These are phyloP conservation scores for Leishmania mexicana DNA, from an alignment of 208 protist species.

Conservation along the genomic window DNA sequence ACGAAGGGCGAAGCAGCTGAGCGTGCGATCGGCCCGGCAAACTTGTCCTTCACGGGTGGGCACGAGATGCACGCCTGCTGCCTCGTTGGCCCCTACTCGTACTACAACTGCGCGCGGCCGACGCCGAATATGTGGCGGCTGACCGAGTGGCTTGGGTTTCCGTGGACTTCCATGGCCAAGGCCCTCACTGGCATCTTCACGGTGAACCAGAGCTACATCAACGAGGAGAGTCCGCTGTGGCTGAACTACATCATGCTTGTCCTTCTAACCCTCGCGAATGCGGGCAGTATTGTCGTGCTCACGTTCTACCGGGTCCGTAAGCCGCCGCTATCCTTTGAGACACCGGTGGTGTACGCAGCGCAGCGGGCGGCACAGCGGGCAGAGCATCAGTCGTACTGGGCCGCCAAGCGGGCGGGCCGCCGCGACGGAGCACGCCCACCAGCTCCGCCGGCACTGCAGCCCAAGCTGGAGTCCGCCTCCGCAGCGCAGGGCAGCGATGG, in stretches of 20 bases:
- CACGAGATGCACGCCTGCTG: constrained; percentile 31
- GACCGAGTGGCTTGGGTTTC: constrained; percentile 44
- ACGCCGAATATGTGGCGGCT: constrained; percentile 38
- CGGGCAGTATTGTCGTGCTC: constrained; percentile 27
- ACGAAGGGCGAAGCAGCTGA: background rate
- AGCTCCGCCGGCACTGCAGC: background rate
- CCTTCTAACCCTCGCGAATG: constrained; percentile 19
- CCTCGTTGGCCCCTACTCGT: constrained; percentile 3
- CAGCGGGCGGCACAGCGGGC: constrained; percentile 15
- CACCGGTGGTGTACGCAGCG: constrained; percentile 24
- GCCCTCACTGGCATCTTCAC: constrained; percentile 23
- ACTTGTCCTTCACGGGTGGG: constrained; percentile 34
- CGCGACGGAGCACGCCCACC: background rate
- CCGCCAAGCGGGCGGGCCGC: constrained; percentile 5
- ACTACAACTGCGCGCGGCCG: constrained; percentile 32
- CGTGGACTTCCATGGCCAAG: constrained; percentile 31
- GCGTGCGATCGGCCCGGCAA: background rate
- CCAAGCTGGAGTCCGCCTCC: background rate
- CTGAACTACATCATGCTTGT: constrained; percentile 37
- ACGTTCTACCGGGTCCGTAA: constrained; percentile 41
- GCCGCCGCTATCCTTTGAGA: constrained; percentile 42
- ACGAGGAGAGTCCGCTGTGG: constrained; percentile 35
- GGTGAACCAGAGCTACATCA: background rate
- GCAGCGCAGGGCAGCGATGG: background rate
- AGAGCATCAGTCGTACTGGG: background rate